A percentile compares a stretch with the other conserved stretches of the same genome.
phyloP scores from a whole-genome alignment of 1,139 yeast species.

The Diutina catenulata region DNA sequence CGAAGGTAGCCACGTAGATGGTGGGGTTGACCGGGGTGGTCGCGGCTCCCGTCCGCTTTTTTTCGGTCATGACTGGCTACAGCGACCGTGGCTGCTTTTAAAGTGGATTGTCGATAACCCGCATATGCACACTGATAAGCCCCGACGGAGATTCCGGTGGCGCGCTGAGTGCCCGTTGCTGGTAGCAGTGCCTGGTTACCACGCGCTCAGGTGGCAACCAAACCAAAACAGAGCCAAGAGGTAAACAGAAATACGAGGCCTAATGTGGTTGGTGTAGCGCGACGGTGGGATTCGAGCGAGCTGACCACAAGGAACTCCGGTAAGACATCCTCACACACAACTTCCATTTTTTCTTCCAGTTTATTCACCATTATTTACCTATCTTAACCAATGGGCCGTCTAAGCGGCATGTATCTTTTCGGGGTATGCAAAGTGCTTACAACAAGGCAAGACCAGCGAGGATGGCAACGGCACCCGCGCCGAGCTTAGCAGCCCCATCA shows the following conservation, averaged over 20 bases:
- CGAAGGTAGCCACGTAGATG: conserved; percentile 10
- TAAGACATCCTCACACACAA: neutral
- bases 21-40: conserved; percentile 7
- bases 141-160: no score
- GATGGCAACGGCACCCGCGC: conserved; percentile 3
- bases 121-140: neutral
- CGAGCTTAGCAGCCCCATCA: neutral
- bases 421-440: neutral
- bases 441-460: conserved; percentile 4
- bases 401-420: conserved; percentile 9
- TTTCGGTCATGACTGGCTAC: neutral
- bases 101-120: neutral
- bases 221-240: neutral
- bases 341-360: neutral
- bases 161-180: no score
- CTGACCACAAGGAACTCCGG: neutral
- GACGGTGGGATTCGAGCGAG: no score
- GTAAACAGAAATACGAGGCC: neutral
- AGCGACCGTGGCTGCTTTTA: neutral
- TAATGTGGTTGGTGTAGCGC: conserved; percentile 6
- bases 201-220: neutral
- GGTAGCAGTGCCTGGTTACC: no score
- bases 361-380: conserved; percentile 1
- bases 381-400: no score
- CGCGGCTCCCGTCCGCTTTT: neutral